phyloP scores from a whole-genome alignment of 2,329 filamentous ascomycete species.

The Trichophyton benhamiae region DNA sequence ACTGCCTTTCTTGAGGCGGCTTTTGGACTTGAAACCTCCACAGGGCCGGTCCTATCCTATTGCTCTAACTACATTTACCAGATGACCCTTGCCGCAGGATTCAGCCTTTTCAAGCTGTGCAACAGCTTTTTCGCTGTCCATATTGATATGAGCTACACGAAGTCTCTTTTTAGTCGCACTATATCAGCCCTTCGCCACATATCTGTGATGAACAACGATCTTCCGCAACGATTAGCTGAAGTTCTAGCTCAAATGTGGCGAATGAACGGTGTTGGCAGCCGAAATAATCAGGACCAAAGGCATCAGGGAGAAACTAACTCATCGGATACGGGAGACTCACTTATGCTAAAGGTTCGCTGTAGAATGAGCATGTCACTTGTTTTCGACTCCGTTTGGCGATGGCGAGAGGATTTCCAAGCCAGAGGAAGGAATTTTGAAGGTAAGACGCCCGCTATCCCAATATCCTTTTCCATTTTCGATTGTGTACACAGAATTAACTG shows the following conservation, averaged over 20 bases:
- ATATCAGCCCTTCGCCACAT: slow-evolving; percentile 48
- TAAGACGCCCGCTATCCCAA: slow-evolving; percentile 33
- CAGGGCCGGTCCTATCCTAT: slow-evolving; percentile 40
- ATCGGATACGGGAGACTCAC: slow-evolving; percentile 30
- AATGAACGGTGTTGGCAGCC: slow-evolving; percentile 27
- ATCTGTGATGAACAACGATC: slow-evolving; percentile 50
- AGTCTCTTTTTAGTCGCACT: slow-evolving; percentile 46
- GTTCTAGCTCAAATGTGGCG: slow-evolving; percentile 56
- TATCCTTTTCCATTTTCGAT: slow-evolving; percentile 4
- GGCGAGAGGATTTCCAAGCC: slow-evolving; percentile 54
- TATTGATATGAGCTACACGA: slow-evolving; percentile 44
- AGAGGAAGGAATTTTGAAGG: slow-evolving; percentile 60
- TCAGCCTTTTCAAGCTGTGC: slow-evolving; percentile 52
- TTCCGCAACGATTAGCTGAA: slow-evolving; percentile 51
- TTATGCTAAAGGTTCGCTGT: slow-evolving; percentile 53
- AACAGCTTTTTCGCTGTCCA: slow-evolving; percentile 52
- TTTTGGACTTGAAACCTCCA: slow-evolving; percentile 32
- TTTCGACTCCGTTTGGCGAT: slow-evolving; percentile 56
- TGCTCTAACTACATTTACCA: slow-evolving; percentile 53
- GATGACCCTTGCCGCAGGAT: slow-evolving; percentile 53
- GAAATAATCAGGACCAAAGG: not conserved
- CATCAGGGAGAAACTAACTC: slow-evolving; percentile 16
- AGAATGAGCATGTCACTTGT: slow-evolving; percentile 57
- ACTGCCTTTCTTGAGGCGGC: slow-evolving; percentile 37
- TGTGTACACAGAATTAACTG: slow-evolving; percentile 23